Evolutionary conservation across 139 green algal species (phyloP).

Genomic region (Chlorella sp.): DNA sequence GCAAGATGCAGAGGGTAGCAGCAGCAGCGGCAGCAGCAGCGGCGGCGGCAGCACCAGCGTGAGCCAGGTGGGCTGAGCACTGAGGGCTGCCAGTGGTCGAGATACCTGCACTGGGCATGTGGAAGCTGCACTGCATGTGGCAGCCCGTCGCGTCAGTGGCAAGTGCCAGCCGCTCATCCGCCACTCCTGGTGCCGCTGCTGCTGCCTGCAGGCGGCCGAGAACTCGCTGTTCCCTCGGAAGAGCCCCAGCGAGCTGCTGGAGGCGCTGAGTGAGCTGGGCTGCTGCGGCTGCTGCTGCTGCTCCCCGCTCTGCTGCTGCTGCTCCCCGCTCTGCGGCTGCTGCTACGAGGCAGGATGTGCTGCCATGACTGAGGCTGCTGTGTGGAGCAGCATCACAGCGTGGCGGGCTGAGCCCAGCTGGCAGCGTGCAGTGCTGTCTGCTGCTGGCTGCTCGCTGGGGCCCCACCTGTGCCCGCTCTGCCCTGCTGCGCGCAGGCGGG

Average conservation of each 20-base stretch:
- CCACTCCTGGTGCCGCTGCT: background rate
- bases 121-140: background rate
- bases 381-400: too few relatives aligned
- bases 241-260: constrained; percentile 27
- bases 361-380: too few relatives aligned
- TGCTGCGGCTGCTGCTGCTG: background rate
- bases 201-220: constrained; percentile 5
- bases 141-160: background rate
- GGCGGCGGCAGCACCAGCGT: background rate
- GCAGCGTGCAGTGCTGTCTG: too few relatives aligned
- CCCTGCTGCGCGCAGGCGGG: background rate
- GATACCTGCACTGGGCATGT: background rate
- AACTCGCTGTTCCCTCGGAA: constrained; percentile 1
- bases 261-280: constrained; percentile 15
- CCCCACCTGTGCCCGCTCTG: too few relatives aligned
- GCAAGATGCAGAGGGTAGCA: background rate
- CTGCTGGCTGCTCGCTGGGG: background rate
- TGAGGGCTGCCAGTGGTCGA: background rate
- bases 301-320: background rate
- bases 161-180: too few relatives aligned
- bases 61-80: background rate
- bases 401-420: too few relatives aligned
- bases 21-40: background rate
- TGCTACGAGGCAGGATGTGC: background rate
- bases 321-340: background rate